Evolutionary conservation across 805 yeast species (phyloP).

Genomic region (Yueomyces sinensis): DNA sequence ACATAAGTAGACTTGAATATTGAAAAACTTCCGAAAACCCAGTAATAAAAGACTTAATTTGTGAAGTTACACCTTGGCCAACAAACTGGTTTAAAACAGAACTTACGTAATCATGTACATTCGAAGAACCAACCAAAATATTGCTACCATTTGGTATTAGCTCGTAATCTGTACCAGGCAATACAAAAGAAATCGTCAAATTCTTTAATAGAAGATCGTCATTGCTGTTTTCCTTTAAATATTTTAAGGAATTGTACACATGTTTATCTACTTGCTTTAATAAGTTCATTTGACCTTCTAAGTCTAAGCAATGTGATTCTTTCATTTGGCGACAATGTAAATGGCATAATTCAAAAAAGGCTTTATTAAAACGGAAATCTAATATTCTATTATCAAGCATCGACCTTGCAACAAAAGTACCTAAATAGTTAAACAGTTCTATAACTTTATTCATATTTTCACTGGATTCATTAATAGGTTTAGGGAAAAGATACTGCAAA

Average conservation of each 20-base stretch:
- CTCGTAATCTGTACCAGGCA: conserved; percentile 66
- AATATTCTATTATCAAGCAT: conserved; percentile 77
- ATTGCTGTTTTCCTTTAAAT: conserved; percentile 32
- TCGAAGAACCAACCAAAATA: conserved; percentile 34
- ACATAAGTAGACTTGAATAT: conserved; percentile 51
- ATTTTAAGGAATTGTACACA: conserved; percentile 44
- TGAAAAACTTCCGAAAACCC: conserved; percentile 85
- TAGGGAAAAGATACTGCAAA: conserved; percentile 57
- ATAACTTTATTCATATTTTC: conserved; percentile 31
- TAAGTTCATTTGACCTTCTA: not conserved
- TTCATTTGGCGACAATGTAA: conserved; percentile 2
- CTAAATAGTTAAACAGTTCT: conserved; percentile 51
- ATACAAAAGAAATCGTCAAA: conserved; percentile 47
- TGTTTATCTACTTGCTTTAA: conserved; percentile 36
- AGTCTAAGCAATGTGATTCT: conserved; percentile 4
- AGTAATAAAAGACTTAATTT: conserved; percentile 52
- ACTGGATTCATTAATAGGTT: conserved; percentile 32
- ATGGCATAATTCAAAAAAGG: conserved; percentile 52
- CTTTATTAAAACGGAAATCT: conserved; percentile 63
- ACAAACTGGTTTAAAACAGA: conserved; percentile 45
- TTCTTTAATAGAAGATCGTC: conserved; percentile 24
- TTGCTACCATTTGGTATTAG: conserved; percentile 44
- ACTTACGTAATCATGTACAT: conserved; percentile 44
- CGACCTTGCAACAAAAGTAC: conserved; percentile 78
- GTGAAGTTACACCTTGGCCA: conserved; percentile 49